Evolutionary conservation across 1,139 yeast genomes (phyloP).

Genomic region (Kluyveromyces marxianus): DNA sequence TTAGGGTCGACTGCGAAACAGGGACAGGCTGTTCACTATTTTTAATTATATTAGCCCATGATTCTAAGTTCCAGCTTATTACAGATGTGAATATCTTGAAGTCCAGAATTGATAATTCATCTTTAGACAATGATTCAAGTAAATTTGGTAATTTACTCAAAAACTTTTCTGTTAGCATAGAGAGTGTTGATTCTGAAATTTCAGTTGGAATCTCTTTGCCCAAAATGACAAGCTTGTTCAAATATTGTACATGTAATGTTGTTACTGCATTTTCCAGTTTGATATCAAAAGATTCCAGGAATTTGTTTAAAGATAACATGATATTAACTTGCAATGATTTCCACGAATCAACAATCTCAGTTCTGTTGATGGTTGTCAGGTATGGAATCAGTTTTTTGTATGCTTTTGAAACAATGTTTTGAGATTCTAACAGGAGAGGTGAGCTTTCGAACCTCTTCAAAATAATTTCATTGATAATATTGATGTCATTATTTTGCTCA

Average conservation of each 20-base stretch:
- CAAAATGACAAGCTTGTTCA: constrained; percentile 24
- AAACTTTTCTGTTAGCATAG: constrained; percentile 14
- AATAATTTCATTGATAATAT: constrained; percentile 16
- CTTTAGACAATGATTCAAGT: constrained; percentile 10
- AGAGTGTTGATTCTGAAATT: constrained; percentile 16
- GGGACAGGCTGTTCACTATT: constrained; percentile 6
- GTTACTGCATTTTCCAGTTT: constrained; percentile 11
- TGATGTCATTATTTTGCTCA: constrained; percentile 20
- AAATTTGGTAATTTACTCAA: constrained; percentile 13
- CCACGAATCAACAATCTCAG: constrained; percentile 22
- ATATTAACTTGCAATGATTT: constrained; percentile 18
- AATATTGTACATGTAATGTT: constrained; percentile 11
- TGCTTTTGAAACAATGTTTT: constrained; percentile 12
- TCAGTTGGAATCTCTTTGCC: constrained; percentile 25
- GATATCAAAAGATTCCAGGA: constrained; percentile 13
- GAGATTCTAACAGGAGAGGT: constrained; percentile 10
- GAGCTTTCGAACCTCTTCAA: constrained; percentile 19
- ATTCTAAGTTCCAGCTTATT: constrained; percentile 25
- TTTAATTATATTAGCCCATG: constrained; percentile 22
- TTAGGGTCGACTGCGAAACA: constrained; percentile 6
- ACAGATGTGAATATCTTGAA: constrained; percentile 23
- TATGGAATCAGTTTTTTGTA: constrained; percentile 18
- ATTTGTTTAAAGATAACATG: constrained; percentile 20
- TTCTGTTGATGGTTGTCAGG: constrained; percentile 16
- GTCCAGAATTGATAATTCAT: constrained; percentile 14